phyloP scores from a whole-genome alignment of 2,329 filamentous ascomycete species.

The Ascochyta viciae-villosae region DNA sequence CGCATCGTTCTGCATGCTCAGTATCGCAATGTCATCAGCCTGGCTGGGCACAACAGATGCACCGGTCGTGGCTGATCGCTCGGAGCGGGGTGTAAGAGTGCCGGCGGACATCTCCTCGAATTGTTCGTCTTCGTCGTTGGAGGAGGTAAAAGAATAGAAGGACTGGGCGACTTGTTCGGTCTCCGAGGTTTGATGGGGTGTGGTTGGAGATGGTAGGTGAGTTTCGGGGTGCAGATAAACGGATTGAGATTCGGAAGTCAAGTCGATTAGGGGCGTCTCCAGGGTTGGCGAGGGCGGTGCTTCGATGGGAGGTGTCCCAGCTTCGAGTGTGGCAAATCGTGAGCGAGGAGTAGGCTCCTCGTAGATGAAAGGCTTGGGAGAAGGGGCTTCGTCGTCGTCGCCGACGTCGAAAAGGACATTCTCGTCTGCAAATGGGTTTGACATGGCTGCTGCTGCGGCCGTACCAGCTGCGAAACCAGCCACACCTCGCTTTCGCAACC shows the following conservation, averaged over 20 bases:
- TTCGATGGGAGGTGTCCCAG: slow-evolving; percentile 16
- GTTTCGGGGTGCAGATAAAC: slow-evolving; percentile 19
- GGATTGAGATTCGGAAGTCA: slow-evolving; percentile 29
- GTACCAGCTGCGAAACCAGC: slow-evolving; percentile 52
- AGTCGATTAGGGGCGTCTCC: slow-evolving; percentile 38
- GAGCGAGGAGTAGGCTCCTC: slow-evolving; percentile 22
- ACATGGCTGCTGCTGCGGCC: slow-evolving; percentile 37
- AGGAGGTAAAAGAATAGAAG: slow-evolving; percentile 47
- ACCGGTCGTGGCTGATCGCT: slow-evolving; percentile 38
- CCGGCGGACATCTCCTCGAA: slow-evolving; percentile 43
- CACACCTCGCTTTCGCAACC: slow-evolving; percentile 38
- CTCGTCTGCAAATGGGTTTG: slow-evolving; percentile 56
- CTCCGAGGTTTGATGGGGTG: slow-evolving; percentile 28
- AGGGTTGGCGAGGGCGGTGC: neutral
- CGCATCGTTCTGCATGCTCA: slow-evolving; percentile 44
- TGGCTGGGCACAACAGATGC: slow-evolving; percentile 39
- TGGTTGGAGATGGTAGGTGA: slow-evolving; percentile 2
- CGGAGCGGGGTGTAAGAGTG: slow-evolving; percentile 49
- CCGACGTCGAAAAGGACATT: slow-evolving; percentile 53
- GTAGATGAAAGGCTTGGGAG: slow-evolving; percentile 37
- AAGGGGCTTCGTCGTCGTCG: slow-evolving; percentile 39
- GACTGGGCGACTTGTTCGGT: slow-evolving; percentile 39
- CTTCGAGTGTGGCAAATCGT: slow-evolving; percentile 38
- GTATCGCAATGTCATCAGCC: slow-evolving; percentile 45
- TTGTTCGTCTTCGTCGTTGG: slow-evolving; percentile 31